Evolutionary conservation across 108 stramenopile species (phyloP).

Genomic region (Fragilaria crotonensis): DNA sequence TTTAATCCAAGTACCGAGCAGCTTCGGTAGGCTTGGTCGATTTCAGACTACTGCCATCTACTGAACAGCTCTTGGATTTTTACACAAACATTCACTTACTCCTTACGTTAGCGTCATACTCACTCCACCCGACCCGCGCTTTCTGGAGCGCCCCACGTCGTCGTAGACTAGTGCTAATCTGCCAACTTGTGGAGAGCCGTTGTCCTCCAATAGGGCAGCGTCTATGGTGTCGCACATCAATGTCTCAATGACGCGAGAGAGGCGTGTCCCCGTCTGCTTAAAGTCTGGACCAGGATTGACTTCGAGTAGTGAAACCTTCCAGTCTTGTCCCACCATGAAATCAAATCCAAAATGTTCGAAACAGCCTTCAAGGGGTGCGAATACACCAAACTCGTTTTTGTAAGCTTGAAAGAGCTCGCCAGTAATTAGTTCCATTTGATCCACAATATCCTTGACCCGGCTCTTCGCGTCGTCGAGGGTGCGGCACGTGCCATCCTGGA

Average conservation of each 20-base stretch:
- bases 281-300: conserved; percentile 55
- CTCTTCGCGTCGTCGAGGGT: conserved; percentile 6
- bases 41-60: no score
- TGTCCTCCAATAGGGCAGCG: conserved; percentile 2
- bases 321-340: conserved; percentile 39
- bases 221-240: conserved; percentile 21
- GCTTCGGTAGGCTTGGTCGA: no score
- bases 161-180: background rate
- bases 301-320: conserved; percentile 41
- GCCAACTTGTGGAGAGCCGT: background rate
- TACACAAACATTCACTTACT: no score
- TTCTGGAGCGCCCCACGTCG: no score
- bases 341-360: conserved; percentile 67
- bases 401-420: conserved; percentile 34
- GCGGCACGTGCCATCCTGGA: conserved; percentile 5
- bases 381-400: conserved; percentile 40
- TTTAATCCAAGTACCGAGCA: no score
- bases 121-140: no score
- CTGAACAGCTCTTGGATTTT: no score
- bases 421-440: conserved; percentile 20
- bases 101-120: no score
- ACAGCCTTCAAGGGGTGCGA: conserved; percentile 36
- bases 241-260: conserved; percentile 13
- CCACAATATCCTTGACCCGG: conserved; percentile 7
- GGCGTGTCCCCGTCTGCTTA: conserved; percentile 37